These are phyloP conservation scores for Suillus lakei DNA, from an alignment of 768 basidiomycete species.

Conservation along the genomic window DNA sequence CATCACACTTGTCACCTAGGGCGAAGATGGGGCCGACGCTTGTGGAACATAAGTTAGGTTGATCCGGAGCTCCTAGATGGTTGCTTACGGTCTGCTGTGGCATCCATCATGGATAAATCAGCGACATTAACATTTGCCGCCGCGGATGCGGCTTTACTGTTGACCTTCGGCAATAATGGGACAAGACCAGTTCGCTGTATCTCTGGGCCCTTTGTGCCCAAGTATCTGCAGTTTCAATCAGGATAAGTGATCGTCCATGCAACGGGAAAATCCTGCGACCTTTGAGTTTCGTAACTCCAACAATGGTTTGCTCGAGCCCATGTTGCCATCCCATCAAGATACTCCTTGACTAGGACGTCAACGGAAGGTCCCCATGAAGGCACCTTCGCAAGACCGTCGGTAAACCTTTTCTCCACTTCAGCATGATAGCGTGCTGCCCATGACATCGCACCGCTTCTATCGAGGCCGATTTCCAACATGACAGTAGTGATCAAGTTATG, in stretches of 20 bases:
- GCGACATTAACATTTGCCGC: not conserved
- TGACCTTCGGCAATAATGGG: slow-evolving; percentile 7
- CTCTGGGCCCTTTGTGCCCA: slow-evolving; percentile 31
- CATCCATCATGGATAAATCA: not conserved
- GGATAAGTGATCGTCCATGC: not conserved
- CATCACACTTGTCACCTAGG: not conserved
- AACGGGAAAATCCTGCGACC: not conserved
- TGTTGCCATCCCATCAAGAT: slow-evolving; percentile 30
- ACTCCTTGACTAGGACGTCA: slow-evolving; percentile 28
- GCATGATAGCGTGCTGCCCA: slow-evolving; percentile 25
- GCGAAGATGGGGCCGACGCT: not conserved
- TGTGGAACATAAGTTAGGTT: not conserved
- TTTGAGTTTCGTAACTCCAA: slow-evolving; percentile 36
- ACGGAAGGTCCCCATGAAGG: slow-evolving; percentile 33
- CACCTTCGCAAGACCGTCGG: slow-evolving; percentile 22
- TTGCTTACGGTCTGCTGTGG: not conserved
- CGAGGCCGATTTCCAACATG: slow-evolving; percentile 33
- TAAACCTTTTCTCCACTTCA: slow-evolving; percentile 20
- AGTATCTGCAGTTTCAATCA: slow-evolving; percentile 24
- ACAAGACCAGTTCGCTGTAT: slow-evolving; percentile 23
- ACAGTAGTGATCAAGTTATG: slow-evolving; percentile 41
- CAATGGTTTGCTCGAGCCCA: slow-evolving; percentile 30
- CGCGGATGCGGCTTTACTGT: not conserved
- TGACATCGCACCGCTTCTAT: slow-evolving; percentile 35
- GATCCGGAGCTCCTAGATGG: not conserved